These are phyloP conservation scores for Neobulgaria alba DNA, from an alignment of 2,329 filamentous ascomycete species.

Conservation along the genomic window DNA sequence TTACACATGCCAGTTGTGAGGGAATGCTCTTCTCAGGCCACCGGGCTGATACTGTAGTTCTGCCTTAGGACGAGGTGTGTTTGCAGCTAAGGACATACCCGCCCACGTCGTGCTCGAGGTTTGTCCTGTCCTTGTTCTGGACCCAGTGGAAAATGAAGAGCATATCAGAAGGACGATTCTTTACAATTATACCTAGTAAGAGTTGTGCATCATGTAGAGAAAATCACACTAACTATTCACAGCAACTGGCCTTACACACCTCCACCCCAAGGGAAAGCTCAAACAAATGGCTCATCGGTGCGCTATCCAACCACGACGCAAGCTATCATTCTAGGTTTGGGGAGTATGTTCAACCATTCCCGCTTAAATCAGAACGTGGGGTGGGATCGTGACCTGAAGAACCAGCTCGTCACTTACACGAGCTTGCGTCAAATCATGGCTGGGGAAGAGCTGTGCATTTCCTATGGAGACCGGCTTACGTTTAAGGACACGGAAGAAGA, in stretches of 20 bases:
- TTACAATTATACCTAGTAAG: conserved; percentile 48
- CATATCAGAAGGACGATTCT: conserved; percentile 42
- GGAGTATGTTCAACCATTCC: conserved; percentile 52
- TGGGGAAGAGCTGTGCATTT: conserved; percentile 47
- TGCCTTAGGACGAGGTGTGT: conserved; percentile 42
- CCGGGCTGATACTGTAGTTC: background rate
- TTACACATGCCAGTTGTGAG: background rate
- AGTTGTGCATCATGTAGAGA: too few species aligned
- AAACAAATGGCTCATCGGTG: conserved; percentile 14
- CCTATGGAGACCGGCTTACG: conserved; percentile 29
- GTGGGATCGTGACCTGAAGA: conserved; percentile 41
- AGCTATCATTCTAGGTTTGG: conserved; percentile 45
- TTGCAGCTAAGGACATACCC: conserved; percentile 38
- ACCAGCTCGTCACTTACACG: conserved; percentile 39
- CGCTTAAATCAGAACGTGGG: conserved; percentile 43
- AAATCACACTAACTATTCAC: too few species aligned
- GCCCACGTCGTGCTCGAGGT: conserved; percentile 41
- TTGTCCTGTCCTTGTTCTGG: conserved; percentile 42
- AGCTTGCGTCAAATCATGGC: conserved; percentile 39
- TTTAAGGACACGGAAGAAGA: conserved; percentile 30
- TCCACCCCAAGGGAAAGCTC: conserved; percentile 16
- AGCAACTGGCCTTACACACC: conserved; percentile 28
- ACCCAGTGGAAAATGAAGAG: conserved; percentile 36
- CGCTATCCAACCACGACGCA: conserved; percentile 32
- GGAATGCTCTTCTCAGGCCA: background rate